A percentile compares a stretch with the other conserved stretches of the same genome.
These are phyloP conservation scores for Aspergillus sparsus DNA, from an alignment of 495 filamentous ascomycete species.

Conservation along the genomic window DNA sequence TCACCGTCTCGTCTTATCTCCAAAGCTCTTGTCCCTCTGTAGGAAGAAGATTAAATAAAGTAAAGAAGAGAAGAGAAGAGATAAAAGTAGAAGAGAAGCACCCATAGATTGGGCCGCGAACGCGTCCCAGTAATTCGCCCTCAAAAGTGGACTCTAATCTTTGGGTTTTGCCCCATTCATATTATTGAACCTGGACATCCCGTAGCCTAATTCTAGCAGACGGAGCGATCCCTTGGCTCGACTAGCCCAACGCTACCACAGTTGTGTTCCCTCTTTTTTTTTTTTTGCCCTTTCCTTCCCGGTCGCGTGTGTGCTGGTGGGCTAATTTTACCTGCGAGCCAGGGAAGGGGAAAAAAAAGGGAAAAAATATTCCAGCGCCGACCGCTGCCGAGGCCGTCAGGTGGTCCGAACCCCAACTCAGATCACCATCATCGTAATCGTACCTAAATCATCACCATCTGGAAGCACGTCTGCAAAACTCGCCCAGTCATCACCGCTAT, in stretches of 20 bases:
- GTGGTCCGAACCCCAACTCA: slow-evolving; percentile 31
- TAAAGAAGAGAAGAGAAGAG: neutral
- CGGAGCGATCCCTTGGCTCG: slow-evolving; percentile 13
- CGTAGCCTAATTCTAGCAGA: slow-evolving; percentile 3
- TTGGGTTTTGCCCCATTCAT: neutral
- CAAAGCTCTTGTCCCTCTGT: neutral
- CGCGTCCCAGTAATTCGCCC: neutral
- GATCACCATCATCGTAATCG: slow-evolving; percentile 25
- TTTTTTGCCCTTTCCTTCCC: slow-evolving; percentile 7
- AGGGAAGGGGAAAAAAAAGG: slow-evolving; percentile 1
- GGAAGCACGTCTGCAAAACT: slow-evolving; percentile 11
- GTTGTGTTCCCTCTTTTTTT: neutral
- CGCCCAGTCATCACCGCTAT: slow-evolving; percentile 8
- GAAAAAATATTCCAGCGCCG: slow-evolving; percentile 23
- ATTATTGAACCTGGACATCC: neutral
- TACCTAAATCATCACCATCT: slow-evolving; percentile 23
- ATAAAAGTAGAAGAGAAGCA: neutral
- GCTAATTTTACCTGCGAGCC: slow-evolving; percentile 2
- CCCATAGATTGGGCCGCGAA: neutral
- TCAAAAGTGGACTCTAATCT: neutral
- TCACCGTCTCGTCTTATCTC: neutral
- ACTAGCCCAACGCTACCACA: slow-evolving; percentile 10
- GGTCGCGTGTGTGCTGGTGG: slow-evolving; percentile 22
- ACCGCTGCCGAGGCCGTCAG: slow-evolving; percentile 35
- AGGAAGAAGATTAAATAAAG: neutral